Conservation (phyloP, 768 basidiomycete genomes). For the Leccinum arenicola region DNA sequence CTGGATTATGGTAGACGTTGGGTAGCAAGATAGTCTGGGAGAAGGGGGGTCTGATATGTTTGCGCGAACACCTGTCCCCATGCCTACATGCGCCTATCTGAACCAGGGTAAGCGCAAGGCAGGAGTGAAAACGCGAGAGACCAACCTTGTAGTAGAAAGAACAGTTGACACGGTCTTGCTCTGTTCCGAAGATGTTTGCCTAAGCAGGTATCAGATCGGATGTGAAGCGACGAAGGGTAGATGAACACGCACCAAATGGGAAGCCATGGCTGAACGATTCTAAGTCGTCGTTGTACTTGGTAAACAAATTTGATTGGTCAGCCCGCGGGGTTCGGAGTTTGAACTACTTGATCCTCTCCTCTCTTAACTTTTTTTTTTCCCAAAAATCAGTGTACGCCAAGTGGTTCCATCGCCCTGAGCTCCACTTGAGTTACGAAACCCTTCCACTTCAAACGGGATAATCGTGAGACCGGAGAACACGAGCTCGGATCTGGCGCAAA, state of each 20-base stretch:
- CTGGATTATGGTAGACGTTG: conserved; percentile 98
- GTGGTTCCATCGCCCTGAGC: neutral
- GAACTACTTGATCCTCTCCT: neutral
- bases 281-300: neutral
- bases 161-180: conserved; percentile 96
- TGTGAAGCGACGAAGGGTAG: neutral
- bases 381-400: no score
- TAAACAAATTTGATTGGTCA: conserved; percentile 14
- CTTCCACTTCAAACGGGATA: neutral
- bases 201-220: conserved; percentile 28
- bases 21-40: conserved; percentile 95
- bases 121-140: conserved; percentile 4
- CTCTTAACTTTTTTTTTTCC: no score
- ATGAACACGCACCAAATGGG: conserved; percentile 61
- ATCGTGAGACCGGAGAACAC: neutral
- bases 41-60: conserved; percentile 97
- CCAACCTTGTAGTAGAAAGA: conserved; percentile 96
- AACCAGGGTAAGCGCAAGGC: conserved; percentile 6
- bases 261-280: conserved; percentile 44
- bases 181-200: conserved; percentile 96
- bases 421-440: neutral
- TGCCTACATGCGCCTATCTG: conserved; percentile 98
- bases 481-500: neutral
- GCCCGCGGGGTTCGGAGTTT: conserved; percentile 24
- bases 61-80: conserved; percentile 96